phyloP scores from a whole-genome alignment of 2,329 filamentous ascomycete genomes.

The Neoascochyta sp. region DNA sequence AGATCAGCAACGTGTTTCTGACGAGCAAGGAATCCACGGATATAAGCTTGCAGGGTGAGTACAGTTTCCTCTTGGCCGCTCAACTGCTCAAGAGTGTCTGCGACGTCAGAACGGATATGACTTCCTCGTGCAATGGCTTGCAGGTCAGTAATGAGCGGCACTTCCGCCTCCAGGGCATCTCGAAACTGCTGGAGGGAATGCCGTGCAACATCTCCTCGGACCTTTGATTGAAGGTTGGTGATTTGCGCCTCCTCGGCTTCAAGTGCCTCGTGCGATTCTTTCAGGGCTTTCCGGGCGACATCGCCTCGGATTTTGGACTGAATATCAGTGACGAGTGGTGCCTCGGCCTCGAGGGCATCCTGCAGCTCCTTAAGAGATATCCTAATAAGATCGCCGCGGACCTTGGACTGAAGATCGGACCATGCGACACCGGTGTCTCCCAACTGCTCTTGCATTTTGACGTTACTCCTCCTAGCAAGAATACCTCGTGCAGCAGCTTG shows the following conservation, averaged over 20 bases:
- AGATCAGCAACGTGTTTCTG: slow-evolving; percentile 45
- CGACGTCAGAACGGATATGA: slow-evolving; percentile 29
- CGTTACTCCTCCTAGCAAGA: slow-evolving; percentile 41
- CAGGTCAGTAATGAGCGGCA: slow-evolving; percentile 32
- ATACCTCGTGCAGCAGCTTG: slow-evolving; percentile 63
- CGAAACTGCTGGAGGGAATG: slow-evolving; percentile 23
- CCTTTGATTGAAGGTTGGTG: slow-evolving; percentile 42
- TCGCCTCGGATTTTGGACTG: slow-evolving; percentile 45
- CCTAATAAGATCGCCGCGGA: slow-evolving; percentile 39
- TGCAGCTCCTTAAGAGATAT: slow-evolving; percentile 25
- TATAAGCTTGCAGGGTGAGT: slow-evolving; percentile 51
- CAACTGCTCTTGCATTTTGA: slow-evolving; percentile 41
- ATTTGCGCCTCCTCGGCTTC: slow-evolving; percentile 27
- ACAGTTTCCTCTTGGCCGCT: slow-evolving; percentile 43
- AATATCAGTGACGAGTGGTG: slow-evolving; percentile 36
- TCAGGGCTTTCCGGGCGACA: slow-evolving; percentile 25
- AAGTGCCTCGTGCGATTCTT: slow-evolving; percentile 31
- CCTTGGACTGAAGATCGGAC: slow-evolving; percentile 45
- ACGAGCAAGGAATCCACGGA: slow-evolving; percentile 48
- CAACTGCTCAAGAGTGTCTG: slow-evolving; percentile 40
- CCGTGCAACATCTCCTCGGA: slow-evolving; percentile 38
- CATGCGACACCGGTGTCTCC: slow-evolving; percentile 42
- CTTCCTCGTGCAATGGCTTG: slow-evolving; percentile 43
- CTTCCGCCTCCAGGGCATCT: slow-evolving; percentile 31
- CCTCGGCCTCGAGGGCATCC: slow-evolving; percentile 32